Percentiles rank a stretch among this genome's conserved stretches.
Conservation (phyloP, 192 early-diverging fungal genomes). For the Coemansia sp. region DNA sequence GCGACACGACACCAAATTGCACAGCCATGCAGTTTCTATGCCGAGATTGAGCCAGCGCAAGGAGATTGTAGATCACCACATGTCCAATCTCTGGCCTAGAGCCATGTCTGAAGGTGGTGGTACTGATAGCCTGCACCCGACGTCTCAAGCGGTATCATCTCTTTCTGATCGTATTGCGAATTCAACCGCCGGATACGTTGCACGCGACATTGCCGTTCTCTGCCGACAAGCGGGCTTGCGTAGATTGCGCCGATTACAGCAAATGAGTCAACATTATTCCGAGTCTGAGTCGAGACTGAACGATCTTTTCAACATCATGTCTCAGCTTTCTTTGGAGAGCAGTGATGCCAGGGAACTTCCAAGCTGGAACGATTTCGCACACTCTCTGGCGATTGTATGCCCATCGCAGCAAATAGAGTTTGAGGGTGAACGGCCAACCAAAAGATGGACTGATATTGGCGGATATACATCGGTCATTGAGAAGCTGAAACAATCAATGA, state of each 20-base stretch:
- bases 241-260: conserved; percentile 11
- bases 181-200: conserved; percentile 47
- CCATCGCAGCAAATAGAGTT: conserved; percentile 68
- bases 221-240: conserved; percentile 39
- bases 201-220: conserved; percentile 36
- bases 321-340: conserved; percentile 7
- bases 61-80: conserved; percentile 7
- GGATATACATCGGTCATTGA: conserved; percentile 69
- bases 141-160: background rate
- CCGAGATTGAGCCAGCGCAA: conserved; percentile 29
- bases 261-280: background rate
- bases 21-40: conserved; percentile 10
- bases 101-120: background rate
- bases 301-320: background rate
- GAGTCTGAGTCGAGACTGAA: background rate
- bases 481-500: conserved; percentile 60
- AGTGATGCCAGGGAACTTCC: background rate
- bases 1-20: conserved; percentile 26
- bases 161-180: conserved; percentile 28
- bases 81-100: background rate
- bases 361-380: conserved; percentile 27
- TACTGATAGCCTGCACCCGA: background rate
- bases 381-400: conserved; percentile 56
- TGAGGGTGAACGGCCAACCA: conserved; percentile 56
- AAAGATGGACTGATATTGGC: conserved; percentile 67